Evolutionary conservation across 371 early-diverging fungal species (phyloP).

Genomic region (Mortierella sp.): DNA sequence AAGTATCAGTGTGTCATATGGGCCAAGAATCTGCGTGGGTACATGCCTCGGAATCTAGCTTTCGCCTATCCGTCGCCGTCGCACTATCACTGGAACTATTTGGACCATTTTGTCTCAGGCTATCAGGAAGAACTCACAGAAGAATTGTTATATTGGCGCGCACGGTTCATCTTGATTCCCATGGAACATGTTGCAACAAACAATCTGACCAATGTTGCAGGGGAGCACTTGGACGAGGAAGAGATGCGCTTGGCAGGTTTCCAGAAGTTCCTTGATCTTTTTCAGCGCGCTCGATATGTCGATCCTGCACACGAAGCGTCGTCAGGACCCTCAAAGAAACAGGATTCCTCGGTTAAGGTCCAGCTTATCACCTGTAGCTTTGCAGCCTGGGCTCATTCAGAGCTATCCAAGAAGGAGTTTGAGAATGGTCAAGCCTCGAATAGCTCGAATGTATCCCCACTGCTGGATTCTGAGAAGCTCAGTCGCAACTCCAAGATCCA

Average conservation of each 20-base stretch:
- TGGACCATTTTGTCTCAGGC: slow-evolving; percentile 90
- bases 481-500: slow-evolving; percentile 63
- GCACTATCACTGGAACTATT: slow-evolving; percentile 93
- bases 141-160: slow-evolving; percentile 85
- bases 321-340: slow-evolving; percentile 18
- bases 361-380: slow-evolving; percentile 51
- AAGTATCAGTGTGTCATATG: slow-evolving; percentile 89
- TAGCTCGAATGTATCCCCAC: neutral
- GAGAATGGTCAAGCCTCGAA: slow-evolving; percentile 16
- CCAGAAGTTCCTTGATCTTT: slow-evolving; percentile 82
- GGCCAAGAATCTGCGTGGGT: slow-evolving; percentile 78
- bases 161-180: slow-evolving; percentile 93
- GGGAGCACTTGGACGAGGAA: slow-evolving; percentile 86
- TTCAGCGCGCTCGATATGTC: slow-evolving; percentile 70
- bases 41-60: slow-evolving; percentile 62
- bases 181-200: slow-evolving; percentile 71
- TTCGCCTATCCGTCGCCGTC: slow-evolving; percentile 83
- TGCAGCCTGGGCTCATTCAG: slow-evolving; percentile 43
- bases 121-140: slow-evolving; percentile 87
- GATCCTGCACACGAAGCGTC: slow-evolving; percentile 28
- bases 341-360: slow-evolving; percentile 40
- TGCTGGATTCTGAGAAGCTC: slow-evolving; percentile 31
- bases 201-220: slow-evolving; percentile 56
- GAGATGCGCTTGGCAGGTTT: slow-evolving; percentile 91
- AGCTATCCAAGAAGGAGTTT: slow-evolving; percentile 30